Evolutionary conservation across 805 yeast genomes (phyloP), one percentile per base, ranked within the genome.

Genomic region (Ogataea sp.): DNA sequence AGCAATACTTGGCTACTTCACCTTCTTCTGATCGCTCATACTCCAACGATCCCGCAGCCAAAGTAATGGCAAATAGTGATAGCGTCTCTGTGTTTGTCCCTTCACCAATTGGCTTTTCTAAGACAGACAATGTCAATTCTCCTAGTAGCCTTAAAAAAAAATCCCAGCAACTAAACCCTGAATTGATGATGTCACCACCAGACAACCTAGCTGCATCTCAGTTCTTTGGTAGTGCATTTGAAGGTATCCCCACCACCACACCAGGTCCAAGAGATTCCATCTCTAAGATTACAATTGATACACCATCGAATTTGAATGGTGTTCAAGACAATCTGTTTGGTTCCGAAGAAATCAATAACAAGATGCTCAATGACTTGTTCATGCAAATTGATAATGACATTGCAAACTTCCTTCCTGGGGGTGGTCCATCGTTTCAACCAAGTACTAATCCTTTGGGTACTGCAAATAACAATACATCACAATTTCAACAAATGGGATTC

Each of bases 81-180:
- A 28, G 18, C 5, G 10, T 17, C 6, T 28, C 31, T 14, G 20
- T 23, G 3, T 32, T 32, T 32, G 39, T 56, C 23, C 62, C 60
- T 5, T 57, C 62, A 8, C 63, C 63, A 3, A 58, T 58, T 34
- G 63, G 63, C 2, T 58, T 40, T 37, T 50, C 51, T 14, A 44
- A 42, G 24, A 43, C 47, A 34, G 53, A 49, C 35, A 16, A 32
- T 17, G 38, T 36, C n/a, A 41, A 38, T 29, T 32, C 47, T 28
- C 51, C 26, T 8, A 23, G 26, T 23, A 7, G 26, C 26, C 26
- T 23, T 11, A 23, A 23, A 11, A 8, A 23, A 8, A 11, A 8
- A 23, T 11, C 7, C 34, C 32, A 32, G 18, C 25, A 28, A 32
- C 17, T 33, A 32, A 36, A 34, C n/a, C 14, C 25, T 24, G 43